Evolutionary conservation across 345 rosid species (phyloP).

Genomic region (Gossypium anomalum): DNA sequence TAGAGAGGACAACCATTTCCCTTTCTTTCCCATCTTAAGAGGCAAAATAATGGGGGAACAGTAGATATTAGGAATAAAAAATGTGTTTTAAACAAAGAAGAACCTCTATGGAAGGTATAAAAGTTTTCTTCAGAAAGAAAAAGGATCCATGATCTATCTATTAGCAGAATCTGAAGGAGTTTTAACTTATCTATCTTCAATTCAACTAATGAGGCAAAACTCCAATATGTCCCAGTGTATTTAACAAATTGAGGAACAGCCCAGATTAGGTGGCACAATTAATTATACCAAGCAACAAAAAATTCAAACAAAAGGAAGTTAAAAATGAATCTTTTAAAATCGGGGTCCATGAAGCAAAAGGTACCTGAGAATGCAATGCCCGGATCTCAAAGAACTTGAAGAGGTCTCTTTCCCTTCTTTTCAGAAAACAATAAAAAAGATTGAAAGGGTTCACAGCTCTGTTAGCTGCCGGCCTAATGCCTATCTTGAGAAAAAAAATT

Average conservation of each 20-base stretch:
- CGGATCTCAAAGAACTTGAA: conserved; percentile 5
- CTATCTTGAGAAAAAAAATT: neutral
- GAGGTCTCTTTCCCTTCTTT: neutral
- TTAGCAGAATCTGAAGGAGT: neutral
- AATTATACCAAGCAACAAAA: neutral
- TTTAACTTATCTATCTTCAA: too few relatives aligned
- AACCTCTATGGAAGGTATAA: neutral
- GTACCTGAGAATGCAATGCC: conserved; percentile 4
- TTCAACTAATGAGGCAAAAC: neutral
- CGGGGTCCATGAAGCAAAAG: neutral
- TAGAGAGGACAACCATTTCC: conserved; percentile 83
- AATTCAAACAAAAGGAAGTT: neutral
- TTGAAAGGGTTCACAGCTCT: neutral
- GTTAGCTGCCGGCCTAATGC: neutral
- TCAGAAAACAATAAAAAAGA: neutral
- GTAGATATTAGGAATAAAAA: neutral
- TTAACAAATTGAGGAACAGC: neutral
- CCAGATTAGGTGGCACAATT: neutral
- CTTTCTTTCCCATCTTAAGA: conserved; percentile 74
- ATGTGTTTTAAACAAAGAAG: neutral
- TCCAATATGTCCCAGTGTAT: neutral
- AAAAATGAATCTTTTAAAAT: neutral
- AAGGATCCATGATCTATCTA: neutral
- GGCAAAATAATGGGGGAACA: neutral
- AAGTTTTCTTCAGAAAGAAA: too few relatives aligned